Percentiles rank a stretch among this genome's conserved stretches.
phyloP scores from a whole-genome alignment of 2,329 filamentous ascomycete genomes.

The Fusarium sp. region DNA sequence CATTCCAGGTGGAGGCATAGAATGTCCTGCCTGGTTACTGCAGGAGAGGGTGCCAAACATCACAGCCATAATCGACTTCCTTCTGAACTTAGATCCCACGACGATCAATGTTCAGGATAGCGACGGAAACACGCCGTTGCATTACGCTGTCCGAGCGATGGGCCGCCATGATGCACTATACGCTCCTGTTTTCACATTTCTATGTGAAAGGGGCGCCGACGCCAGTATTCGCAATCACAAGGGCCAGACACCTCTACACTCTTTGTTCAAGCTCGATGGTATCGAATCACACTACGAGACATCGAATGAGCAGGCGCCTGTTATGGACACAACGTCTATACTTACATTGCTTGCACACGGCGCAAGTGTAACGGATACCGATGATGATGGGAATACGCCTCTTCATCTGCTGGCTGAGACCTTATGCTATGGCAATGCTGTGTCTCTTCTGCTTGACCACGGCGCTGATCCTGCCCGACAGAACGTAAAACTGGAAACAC shows the following conservation, averaged over 20 bases:
- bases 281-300: no score
- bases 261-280: not conserved
- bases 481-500: rapidly evolving
- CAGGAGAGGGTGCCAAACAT: no score
- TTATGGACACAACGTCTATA: not conserved
- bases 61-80: rapidly evolving
- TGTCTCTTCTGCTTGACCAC: not conserved
- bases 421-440: not conserved
- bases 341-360: not conserved
- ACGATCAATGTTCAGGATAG: not conserved
- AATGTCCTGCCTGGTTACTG: no score
- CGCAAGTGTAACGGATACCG: rapidly evolving
- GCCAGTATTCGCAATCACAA: not conserved
- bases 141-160: not conserved
- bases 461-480: rapidly evolving
- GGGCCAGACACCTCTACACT: not conserved
- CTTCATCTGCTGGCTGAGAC: not conserved
- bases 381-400: rapidly evolving
- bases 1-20: no score
- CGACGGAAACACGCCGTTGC: rapidly evolving
- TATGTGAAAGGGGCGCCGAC: not conserved
- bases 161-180: not conserved
- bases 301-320: no score
- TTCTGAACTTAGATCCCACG: not conserved
- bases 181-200: not conserved